phyloP scores from a whole-genome alignment of 345 rosid genomes.

The Euphorbia tirucalli region DNA sequence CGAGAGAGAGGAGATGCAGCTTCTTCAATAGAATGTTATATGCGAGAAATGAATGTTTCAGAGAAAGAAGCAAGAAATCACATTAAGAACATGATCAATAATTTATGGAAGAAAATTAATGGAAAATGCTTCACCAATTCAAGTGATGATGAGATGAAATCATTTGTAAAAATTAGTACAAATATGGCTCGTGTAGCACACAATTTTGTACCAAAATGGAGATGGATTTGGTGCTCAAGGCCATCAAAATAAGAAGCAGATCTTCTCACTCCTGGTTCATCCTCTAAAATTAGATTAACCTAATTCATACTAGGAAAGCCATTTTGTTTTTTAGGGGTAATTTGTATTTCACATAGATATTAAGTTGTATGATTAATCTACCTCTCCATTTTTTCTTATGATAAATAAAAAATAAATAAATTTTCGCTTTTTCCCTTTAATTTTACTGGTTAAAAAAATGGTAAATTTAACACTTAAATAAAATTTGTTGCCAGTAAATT shows the following conservation, averaged over 20 bases:
- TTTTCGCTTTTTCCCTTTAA: too few species aligned
- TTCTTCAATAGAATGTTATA: constrained; percentile 40
- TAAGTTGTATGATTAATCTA: too few species aligned
- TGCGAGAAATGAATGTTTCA: constrained; percentile 37
- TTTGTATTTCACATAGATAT: too few species aligned
- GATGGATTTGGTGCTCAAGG: constrained; percentile 54
- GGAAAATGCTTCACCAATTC: constrained; percentile 17
- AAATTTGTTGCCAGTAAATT: too few species aligned
- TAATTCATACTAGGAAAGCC: too few species aligned
- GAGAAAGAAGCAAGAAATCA: constrained; percentile 38
- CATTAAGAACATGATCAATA: constrained; percentile 26
- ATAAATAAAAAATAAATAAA: too few species aligned
- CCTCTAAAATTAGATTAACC: constrained; percentile 17
- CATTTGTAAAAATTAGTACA: constrained; percentile 21
- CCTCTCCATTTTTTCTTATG: too few species aligned
- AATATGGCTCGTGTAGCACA: constrained; percentile 44
- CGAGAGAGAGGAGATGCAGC: constrained; percentile 55
- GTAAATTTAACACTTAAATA: too few species aligned
- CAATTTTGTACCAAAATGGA: constrained; percentile 41
- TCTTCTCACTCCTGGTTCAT: constrained; percentile 36
- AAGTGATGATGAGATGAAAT: constrained; percentile 1
- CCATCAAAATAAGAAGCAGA: constrained; percentile 23
- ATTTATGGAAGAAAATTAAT: constrained; percentile 44
- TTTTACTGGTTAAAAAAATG: too few species aligned
- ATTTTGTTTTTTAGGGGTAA: too few species aligned